phyloP scores from a whole-genome alignment of 768 basidiomycete genomes.

The Dacryopinax primogenitus region DNA sequence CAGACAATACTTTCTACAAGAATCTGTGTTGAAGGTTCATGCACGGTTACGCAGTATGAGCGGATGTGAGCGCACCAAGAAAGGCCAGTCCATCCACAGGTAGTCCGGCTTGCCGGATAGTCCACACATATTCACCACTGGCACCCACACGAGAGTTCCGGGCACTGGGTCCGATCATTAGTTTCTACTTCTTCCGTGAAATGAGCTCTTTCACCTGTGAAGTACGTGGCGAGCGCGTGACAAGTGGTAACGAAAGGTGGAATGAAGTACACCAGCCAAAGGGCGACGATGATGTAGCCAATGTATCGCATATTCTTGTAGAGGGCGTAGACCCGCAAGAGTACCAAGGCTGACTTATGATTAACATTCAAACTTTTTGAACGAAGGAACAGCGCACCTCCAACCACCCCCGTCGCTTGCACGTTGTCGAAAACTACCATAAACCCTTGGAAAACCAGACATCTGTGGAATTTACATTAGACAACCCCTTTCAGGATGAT shows the following conservation, averaged over 20 bases:
- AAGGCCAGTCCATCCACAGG: too few relatives aligned
- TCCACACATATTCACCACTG: too few relatives aligned
- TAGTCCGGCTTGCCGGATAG: too few relatives aligned
- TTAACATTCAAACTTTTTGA: too few relatives aligned
- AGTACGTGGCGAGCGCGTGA: neutral
- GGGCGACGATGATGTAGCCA: neutral
- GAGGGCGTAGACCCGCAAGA: neutral
- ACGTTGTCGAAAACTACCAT: neutral
- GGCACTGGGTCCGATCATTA: too few relatives aligned
- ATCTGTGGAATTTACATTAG: too few relatives aligned
- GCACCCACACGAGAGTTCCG: too few relatives aligned
- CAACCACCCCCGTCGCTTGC: neutral
- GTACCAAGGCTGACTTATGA: neutral
- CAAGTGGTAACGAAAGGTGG: neutral
- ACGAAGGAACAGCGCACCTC: too few relatives aligned
- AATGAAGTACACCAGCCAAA: neutral
- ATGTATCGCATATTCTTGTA: neutral
- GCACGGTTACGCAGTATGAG: too few relatives aligned
- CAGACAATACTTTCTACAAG: neutral
- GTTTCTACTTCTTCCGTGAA: too few relatives aligned
- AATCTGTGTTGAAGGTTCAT: neutral
- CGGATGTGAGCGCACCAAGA: too few relatives aligned
- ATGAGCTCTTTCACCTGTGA: neutral
- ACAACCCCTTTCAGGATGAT: neutral
- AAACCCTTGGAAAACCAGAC: too few relatives aligned